These are phyloP conservation scores for Fraxinus sp. DNA, from an alignment of 305 asterid genomes.

Conservation along the genomic window DNA sequence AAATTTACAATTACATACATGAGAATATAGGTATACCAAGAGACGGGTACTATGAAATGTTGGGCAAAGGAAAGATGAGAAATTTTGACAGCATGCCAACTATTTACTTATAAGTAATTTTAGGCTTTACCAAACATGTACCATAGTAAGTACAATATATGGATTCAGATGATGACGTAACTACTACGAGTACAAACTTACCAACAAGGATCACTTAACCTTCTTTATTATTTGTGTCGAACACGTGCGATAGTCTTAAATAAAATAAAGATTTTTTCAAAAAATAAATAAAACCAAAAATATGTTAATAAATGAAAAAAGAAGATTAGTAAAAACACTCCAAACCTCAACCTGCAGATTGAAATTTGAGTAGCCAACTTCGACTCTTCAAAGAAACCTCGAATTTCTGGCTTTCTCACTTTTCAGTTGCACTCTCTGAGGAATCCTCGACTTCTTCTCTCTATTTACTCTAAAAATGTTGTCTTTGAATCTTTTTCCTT, in stretches of 20 bases:
- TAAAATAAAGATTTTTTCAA: neutral
- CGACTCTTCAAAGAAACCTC: neutral
- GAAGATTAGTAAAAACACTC: neutral
- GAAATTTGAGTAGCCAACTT: neutral
- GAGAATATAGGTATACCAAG: neutral
- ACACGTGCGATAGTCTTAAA: neutral
- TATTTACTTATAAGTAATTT: neutral
- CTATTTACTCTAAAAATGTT: slow-evolving; percentile 43
- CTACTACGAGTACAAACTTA: neutral
- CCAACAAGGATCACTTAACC: neutral
- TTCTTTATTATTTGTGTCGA: neutral
- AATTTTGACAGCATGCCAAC: neutral
- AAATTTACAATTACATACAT: slow-evolving; percentile 24
- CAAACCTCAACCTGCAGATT: neutral
- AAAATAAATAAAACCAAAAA: neutral
- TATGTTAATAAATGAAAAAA: neutral
- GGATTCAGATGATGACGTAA: neutral
- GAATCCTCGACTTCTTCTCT: neutral
- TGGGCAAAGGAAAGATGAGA: neutral
- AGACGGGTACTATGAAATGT: neutral
- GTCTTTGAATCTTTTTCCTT: slow-evolving; percentile 59
- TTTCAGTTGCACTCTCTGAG: slow-evolving; percentile 2
- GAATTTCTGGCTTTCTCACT: slow-evolving; percentile 1
- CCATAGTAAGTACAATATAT: neutral
- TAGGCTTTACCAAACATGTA: neutral